Conservation (phyloP, 192 early-diverging fungal genomes). For the Podila clonocystis region DNA sequence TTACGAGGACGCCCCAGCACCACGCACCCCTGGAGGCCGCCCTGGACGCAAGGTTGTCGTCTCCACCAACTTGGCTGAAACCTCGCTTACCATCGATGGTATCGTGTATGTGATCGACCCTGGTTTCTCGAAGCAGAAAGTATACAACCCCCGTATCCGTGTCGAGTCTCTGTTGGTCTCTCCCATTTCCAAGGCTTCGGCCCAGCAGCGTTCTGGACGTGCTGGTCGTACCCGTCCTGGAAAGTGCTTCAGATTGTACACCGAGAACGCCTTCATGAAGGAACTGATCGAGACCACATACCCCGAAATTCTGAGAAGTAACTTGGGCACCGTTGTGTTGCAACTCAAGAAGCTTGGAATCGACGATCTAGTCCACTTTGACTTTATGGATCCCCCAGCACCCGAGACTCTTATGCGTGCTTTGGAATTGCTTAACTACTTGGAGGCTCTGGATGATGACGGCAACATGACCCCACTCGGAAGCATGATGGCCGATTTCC, state of each 20-base stretch:
- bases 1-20: conserved; percentile 90
- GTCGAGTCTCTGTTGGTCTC: conserved; percentile 95
- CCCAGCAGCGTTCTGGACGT: conserved; percentile 97
- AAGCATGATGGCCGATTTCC: conserved; percentile 93
- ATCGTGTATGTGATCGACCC: conserved; percentile 99
- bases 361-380: conserved; percentile 98
- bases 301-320: conserved; percentile 97
- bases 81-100: conserved; percentile 97
- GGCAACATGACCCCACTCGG: conserved; percentile 91
- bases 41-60: conserved; percentile 97
- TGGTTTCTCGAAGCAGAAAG: conserved; percentile 99
- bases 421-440: conserved; percentile 93
- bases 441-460: conserved; percentile 95
- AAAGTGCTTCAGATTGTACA: conserved; percentile 98
- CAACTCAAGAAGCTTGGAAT: conserved; percentile 98
- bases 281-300: conserved; percentile 98
- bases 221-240: conserved; percentile 98
- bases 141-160: conserved; percentile 97
- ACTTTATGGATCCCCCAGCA: conserved; percentile 99
- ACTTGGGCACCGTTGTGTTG: conserved; percentile 95
- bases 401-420: conserved; percentile 99
- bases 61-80: conserved; percentile 98
- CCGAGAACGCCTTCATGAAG: conserved; percentile 93
- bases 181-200: conserved; percentile 95
- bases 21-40: conserved; percentile 77